phyloP scores from a whole-genome alignment of 352 stramenopile genomes.

The Blastocystis hominis region DNA sequence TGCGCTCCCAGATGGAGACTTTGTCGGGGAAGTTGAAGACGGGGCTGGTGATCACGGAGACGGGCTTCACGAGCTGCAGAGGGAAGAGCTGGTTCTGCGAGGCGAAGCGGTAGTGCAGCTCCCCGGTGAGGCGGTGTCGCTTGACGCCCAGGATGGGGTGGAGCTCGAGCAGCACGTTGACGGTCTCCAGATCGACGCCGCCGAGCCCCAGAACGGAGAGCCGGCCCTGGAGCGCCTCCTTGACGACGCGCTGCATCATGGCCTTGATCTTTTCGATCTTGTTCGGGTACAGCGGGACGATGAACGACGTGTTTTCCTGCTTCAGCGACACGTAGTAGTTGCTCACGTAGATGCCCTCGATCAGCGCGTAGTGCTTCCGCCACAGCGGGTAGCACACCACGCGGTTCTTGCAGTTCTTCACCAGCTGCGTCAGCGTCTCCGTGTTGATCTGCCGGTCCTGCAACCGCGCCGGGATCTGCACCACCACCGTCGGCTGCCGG shows the following conservation, averaged over 20 bases:
- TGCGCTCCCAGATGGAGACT: constrained; percentile 75
- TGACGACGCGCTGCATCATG: background rate
- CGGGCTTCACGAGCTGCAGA: constrained; percentile 83
- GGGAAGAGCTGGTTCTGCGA: constrained; percentile 83
- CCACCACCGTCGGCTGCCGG: constrained; percentile 68
- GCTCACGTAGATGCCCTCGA: background rate
- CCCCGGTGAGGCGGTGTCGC: constrained; percentile 80
- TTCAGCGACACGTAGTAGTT: constrained; percentile 5
- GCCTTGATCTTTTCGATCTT: background rate
- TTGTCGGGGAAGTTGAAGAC: constrained; percentile 79
- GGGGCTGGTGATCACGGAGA: constrained; percentile 79
- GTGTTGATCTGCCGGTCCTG: background rate
- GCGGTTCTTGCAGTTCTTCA: background rate
- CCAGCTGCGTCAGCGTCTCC: background rate
- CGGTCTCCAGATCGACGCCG: constrained; percentile 80
- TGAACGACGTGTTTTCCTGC: background rate
- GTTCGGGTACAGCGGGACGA: background rate
- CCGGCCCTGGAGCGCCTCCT: background rate
- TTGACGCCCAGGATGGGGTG: constrained; percentile 81
- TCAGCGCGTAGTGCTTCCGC: background rate
- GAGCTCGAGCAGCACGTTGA: constrained; percentile 74
- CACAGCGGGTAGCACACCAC: background rate
- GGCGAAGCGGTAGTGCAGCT: constrained; percentile 83
- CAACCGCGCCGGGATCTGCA: background rate
- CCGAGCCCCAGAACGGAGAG: constrained; percentile 73